These are phyloP conservation scores for Arctium minus DNA, from an alignment of 129 eudicot species.

Conservation along the genomic window DNA sequence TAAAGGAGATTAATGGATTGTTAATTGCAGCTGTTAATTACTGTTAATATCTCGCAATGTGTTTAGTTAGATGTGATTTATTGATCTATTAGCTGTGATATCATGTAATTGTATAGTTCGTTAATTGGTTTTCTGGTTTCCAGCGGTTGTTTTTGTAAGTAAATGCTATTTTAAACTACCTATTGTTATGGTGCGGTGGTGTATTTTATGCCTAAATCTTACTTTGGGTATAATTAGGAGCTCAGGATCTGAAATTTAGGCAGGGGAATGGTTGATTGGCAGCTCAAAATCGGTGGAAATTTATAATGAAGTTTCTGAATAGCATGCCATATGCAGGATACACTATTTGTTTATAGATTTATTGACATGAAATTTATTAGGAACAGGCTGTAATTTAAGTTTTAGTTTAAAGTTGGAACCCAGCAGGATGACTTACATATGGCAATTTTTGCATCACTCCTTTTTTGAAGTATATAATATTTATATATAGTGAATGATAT, in stretches of 20 bases:
- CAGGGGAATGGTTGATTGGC: background rate
- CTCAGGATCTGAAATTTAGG: background rate
- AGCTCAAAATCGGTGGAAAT: background rate
- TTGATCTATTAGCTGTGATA: background rate
- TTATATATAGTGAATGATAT: too few species aligned
- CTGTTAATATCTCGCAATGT: background rate
- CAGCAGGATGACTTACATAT: background rate
- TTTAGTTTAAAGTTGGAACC: background rate
- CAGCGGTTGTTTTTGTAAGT: background rate
- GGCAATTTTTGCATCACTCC: background rate
- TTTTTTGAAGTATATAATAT: background rate
- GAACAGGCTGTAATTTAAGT: background rate
- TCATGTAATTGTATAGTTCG: background rate
- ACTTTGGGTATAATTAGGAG: background rate
- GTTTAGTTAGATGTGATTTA: background rate
- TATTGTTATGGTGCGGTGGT: background rate
- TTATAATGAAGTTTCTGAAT: background rate
- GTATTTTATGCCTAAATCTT: background rate
- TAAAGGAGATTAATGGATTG: background rate
- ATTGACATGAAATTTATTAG: background rate
- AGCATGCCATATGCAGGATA: background rate
- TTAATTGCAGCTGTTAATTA: background rate
- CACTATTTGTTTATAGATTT: background rate
- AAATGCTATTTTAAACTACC: background rate
- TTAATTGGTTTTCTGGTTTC: background rate